Conservation (phyloP, 306 rosid species). For the Cyamopsis tetragonoloba region DNA sequence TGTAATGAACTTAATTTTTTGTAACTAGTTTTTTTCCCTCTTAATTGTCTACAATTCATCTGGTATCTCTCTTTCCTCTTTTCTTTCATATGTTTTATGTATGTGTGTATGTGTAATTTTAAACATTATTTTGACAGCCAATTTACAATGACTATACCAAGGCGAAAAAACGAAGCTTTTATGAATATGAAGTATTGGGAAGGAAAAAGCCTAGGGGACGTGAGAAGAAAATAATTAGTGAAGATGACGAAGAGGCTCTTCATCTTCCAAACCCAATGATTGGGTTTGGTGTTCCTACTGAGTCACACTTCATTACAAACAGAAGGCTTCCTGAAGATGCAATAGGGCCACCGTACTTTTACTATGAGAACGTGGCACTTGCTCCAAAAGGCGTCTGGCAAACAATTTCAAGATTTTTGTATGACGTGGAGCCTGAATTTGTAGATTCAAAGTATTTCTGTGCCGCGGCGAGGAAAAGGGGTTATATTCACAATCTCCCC, state of each 20-base stretch:
- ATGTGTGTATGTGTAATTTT: slow-evolving; percentile 5
- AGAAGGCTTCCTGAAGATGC: slow-evolving; percentile 72
- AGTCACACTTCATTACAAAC: slow-evolving; percentile 20
- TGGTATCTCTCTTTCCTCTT: neutral
- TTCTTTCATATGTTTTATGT: slow-evolving; percentile 1
- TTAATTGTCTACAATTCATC: neutral
- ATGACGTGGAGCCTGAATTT: slow-evolving; percentile 82
- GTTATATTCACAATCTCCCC: slow-evolving; percentile 91
- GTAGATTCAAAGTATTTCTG: slow-evolving; percentile 87
- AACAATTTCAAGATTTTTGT: slow-evolving; percentile 75
- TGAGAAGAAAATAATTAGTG: slow-evolving; percentile 34
- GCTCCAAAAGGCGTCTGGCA: slow-evolving; percentile 97
- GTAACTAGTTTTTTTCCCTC: neutral
- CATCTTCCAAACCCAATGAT: slow-evolving; percentile 84
- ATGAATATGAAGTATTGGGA: slow-evolving; percentile 49
- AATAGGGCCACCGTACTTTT: slow-evolving; percentile 86
- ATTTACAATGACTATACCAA: slow-evolving; percentile 29
- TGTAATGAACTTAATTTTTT: slow-evolving; percentile 8
- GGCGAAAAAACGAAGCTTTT: slow-evolving; percentile 50
- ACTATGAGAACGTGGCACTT: slow-evolving; percentile 93
- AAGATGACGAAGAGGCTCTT: slow-evolving; percentile 64
- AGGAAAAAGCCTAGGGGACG: slow-evolving; percentile 45
- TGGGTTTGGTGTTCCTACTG: slow-evolving; percentile 86
- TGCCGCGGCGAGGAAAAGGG: slow-evolving; percentile 93
- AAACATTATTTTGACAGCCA: slow-evolving; percentile 49